Evolutionary conservation across 1,284 basidiomycete species (phyloP).

Genomic region (Phlebopus sp.): DNA sequence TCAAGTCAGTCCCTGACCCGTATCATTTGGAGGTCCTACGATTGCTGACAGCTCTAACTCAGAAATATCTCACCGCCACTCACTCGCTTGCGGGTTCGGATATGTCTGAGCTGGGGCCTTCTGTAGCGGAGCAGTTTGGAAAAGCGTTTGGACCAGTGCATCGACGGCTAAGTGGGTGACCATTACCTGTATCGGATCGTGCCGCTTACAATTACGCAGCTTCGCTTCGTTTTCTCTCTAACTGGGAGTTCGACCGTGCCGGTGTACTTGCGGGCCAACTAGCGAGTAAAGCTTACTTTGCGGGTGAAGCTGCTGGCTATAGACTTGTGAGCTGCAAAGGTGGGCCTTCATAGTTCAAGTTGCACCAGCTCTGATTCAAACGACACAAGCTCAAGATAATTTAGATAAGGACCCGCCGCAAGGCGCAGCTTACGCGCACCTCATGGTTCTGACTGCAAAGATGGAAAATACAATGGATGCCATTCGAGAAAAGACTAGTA

Average conservation of each 20-base stretch:
- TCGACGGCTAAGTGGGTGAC: slow-evolving; percentile 66
- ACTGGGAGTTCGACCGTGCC: slow-evolving; percentile 70
- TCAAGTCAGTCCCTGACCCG: slow-evolving; percentile 54
- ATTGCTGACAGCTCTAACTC: slow-evolving; percentile 4
- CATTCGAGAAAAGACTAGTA: slow-evolving; percentile 68
- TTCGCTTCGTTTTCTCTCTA: slow-evolving; percentile 57
- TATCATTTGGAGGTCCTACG: not conserved
- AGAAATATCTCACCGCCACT: slow-evolving; percentile 83
- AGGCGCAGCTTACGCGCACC: slow-evolving; percentile 54
- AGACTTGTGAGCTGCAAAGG: slow-evolving; percentile 60
- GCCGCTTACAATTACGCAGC: slow-evolving; percentile 31
- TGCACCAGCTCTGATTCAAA: not conserved
- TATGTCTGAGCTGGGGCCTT: slow-evolving; percentile 84
- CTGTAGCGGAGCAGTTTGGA: slow-evolving; percentile 82
- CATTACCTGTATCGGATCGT: not conserved
- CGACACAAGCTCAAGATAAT: slow-evolving; percentile 45
- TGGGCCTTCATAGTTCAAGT: slow-evolving; percentile 17
- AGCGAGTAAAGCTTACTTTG: slow-evolving; percentile 82
- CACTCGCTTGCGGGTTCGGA: slow-evolving; percentile 66
- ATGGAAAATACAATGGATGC: slow-evolving; percentile 67
- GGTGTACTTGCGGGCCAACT: slow-evolving; percentile 79
- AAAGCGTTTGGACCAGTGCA: slow-evolving; percentile 79
- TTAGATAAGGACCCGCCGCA: slow-evolving; percentile 63
- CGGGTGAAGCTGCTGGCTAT: slow-evolving; percentile 83
- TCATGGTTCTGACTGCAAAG: slow-evolving; percentile 66